Base-by-base conservation (phyloP, 2,329 filamentous ascomycete species). In the Lasiodiplodia sp. region DNA sequence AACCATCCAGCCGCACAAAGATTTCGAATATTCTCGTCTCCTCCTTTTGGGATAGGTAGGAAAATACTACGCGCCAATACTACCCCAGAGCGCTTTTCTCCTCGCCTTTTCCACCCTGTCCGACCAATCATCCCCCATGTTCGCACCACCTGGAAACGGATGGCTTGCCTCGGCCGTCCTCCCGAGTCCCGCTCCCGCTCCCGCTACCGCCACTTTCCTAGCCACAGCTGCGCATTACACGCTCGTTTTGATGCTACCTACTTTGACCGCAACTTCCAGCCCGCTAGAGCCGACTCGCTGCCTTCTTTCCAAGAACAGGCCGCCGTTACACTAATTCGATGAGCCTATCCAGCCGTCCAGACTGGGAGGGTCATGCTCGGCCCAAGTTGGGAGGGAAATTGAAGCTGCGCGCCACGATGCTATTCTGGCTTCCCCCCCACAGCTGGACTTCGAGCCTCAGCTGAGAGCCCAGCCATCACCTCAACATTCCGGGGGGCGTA, bases 121-220 rank as follows among this genome's bases (percentile, higher is more conserved):
- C 5, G 44, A 21, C 44, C 44, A 47, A 47, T 47, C 16, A 44
- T 16, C 3, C 14, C 28, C 25, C 4, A 28, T 28, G 28, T 28
- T 28, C 7, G 16, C 16, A 16, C 40, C 40, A 47, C 8, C 18
- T n/a, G 11, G 44, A 47, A 21, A 21, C 44, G 44, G 44, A 47
- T 21, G 44, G 44, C 44, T 21, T 47, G 7, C n/a, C n/a, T 6
- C 40, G 16, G 40, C 5, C 16, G 18, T 14, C 44, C 10, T 47
- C 44, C 44, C 44, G 44, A 47, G 44, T 47, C 44, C 44, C 44
- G 44, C 44, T 47, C 44, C 44, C 44, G 44, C 44, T 47, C 44
- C 40, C 40, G 40, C 40, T 47, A n/a, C 44, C 44, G 44, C 44
- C 44, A 21, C 44, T 8, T 6, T 21, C 40, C 16, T 47, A 7